A percentile compares a stretch with the other conserved stretches of the same genome.
phyloP scores from a whole-genome alignment of 1,284 basidiomycete genomes.

The Boletus sp. region DNA sequence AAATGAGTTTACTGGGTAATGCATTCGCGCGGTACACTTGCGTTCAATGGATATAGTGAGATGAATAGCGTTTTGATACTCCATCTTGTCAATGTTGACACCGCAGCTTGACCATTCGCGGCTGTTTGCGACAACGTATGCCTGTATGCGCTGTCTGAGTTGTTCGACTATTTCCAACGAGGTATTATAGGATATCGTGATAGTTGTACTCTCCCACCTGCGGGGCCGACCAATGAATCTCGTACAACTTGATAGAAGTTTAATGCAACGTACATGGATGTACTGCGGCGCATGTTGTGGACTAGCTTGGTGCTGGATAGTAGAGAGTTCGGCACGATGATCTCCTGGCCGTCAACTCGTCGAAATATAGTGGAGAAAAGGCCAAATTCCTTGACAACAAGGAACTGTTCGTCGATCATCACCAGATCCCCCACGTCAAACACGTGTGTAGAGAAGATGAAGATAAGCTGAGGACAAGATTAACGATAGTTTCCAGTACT shows the following conservation, averaged over 20 bases:
- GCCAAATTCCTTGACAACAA: conserved; percentile 68
- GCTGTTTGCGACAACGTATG: conserved; percentile 62
- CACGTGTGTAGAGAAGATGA: conserved; percentile 81
- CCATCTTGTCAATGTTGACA: conserved; percentile 73
- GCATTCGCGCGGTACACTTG: conserved; percentile 35
- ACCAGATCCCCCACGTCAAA: conserved; percentile 78
- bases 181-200: conserved; percentile 63
- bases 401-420: conserved; percentile 58
- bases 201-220: conserved; percentile 75
- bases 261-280: conserved; percentile 54
- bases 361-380: conserved; percentile 79
- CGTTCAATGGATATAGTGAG: conserved; percentile 75
- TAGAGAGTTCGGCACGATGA: conserved; percentile 79
- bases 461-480: conserved; percentile 51
- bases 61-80: conserved; percentile 67
- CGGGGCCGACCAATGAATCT: conserved; percentile 15
- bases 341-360: conserved; percentile 74
- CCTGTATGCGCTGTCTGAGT: conserved; percentile 53
- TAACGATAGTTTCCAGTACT: not conserved
- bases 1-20: conserved; percentile 13
- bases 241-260: not conserved
- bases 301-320: conserved; percentile 71
- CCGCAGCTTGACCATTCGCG: conserved; percentile 67
- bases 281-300: conserved; percentile 72
- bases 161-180: conserved; percentile 67